Evolutionary conservation across 208 protist genomes (phyloP), one percentile per base, ranked within the genome.

Genomic region (Wallacemonas sp.): DNA sequence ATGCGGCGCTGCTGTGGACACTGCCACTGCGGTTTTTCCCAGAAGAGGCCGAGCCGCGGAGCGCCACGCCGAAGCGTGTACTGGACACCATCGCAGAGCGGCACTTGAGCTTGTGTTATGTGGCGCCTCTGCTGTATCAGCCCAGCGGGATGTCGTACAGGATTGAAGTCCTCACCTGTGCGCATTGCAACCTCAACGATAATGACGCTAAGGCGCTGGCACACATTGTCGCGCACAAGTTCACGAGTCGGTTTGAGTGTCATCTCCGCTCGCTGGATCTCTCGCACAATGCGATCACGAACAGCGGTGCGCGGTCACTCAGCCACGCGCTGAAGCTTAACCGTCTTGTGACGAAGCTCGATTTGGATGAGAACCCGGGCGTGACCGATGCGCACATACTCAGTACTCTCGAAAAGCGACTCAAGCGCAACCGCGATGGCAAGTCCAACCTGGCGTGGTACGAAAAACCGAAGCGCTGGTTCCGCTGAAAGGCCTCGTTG

Each of bases 141-240:
- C 73, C 71, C 4, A 80, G 72, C 12, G 39, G 47, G 12, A 64
- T 34, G 2, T 59, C 49, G 27, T 88, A 81, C 54, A 55, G 63
- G n/a, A 58, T 88, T 19, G 63, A 42, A 17, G 36, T 59, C 4
- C 71, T 89, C 28, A 30, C 67, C 11, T 82, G 77, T 55, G 47
- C 44, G 17, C 54, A 86, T 70, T 85, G 82, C 62, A 55, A 28
- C 21, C 66, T 93, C 26, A 72, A 53, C 22, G 80, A 89, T 68
- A 28, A 49, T 17, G 86, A 92, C 55, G 86, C 82, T 17, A 65
- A 73, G 47, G 86, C 73, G 1, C 26, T 92, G 26, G 82, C 82
- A 6, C 34, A 68, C 31, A 81, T 89, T 38, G 28, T 88, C 1
- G 55, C 65, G 44, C 71, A 70, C 39, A 65, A 67, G 38, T 8